These are phyloP conservation scores for Diaporthe ilicicola DNA, from an alignment of 2,329 filamentous ascomycete genomes.

Conservation along the genomic window DNA sequence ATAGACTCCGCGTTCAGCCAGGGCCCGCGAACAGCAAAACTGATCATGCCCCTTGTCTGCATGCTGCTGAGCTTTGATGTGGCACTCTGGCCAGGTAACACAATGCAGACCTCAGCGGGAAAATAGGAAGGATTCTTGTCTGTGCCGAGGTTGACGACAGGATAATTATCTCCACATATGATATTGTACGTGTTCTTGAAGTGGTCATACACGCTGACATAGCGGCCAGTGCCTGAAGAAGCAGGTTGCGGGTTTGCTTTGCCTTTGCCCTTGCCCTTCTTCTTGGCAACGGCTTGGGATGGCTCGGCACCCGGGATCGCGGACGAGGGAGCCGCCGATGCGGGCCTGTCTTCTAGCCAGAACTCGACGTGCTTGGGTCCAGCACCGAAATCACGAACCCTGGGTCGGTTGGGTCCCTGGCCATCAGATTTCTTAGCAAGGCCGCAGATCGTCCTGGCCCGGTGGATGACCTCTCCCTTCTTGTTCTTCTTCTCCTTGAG, in stretches of 20 bases:
- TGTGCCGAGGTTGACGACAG: constrained; percentile 69
- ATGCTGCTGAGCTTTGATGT: constrained; percentile 52
- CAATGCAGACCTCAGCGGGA: constrained; percentile 64
- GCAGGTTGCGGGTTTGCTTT: constrained; percentile 21
- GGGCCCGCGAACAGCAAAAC: constrained; percentile 66
- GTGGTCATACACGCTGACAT: constrained; percentile 61
- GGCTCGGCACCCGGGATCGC: constrained; percentile 1
- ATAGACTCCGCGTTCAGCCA: constrained; percentile 65
- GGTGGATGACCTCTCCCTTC: constrained; percentile 46
- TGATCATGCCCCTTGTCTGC: constrained; percentile 68
- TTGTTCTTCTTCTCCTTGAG: constrained; percentile 41
- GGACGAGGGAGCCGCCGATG: neutral
- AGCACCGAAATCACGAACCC: constrained; percentile 47
- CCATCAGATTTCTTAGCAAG: constrained; percentile 48
- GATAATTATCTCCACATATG: constrained; percentile 45
- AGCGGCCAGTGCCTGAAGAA: constrained; percentile 38
- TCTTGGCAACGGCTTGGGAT: constrained; percentile 6
- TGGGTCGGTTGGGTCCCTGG: constrained; percentile 37
- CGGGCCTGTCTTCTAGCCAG: constrained; percentile 48
- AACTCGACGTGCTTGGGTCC: constrained; percentile 64
- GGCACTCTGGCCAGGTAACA: constrained; percentile 65
- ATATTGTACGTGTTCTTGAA: constrained; percentile 51
- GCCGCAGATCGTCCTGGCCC: constrained; percentile 48
- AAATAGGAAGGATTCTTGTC: constrained; percentile 62
- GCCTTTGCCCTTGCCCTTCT: constrained; percentile 31